phyloP scores from a whole-genome alignment of 495 filamentous ascomycete genomes.

The Aspergillus heteromorphus region DNA sequence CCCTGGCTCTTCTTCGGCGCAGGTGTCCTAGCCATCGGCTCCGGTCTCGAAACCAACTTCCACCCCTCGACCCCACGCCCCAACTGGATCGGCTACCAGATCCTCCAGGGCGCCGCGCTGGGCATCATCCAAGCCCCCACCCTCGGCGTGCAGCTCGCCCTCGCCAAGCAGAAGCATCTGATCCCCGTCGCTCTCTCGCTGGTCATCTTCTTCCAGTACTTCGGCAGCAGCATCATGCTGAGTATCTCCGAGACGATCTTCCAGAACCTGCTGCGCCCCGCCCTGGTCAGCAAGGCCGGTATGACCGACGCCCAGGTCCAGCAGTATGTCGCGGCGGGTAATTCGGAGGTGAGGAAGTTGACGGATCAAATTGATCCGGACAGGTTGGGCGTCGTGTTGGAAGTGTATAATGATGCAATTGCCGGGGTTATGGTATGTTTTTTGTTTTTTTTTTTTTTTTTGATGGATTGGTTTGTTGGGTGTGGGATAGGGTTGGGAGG shows the following conservation, averaged over 20 bases:
- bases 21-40: slow-evolving; percentile 22
- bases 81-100: slow-evolving; percentile 24
- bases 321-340: background rate
- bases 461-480: no score
- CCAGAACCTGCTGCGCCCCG: background rate
- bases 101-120: slow-evolving; percentile 27
- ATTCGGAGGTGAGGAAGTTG: background rate
- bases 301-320: background rate
- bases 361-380: background rate
- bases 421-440: no score
- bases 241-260: background rate
- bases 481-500: no score
- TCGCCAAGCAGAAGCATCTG: background rate
- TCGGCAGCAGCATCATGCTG: background rate
- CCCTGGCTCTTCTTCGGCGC: slow-evolving; percentile 27
- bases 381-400: background rate
- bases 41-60: slow-evolving; percentile 25
- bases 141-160: slow-evolving; percentile 45
- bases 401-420: background rate
- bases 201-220: background rate
- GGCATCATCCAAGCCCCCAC: slow-evolving; percentile 53
- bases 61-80: slow-evolving; percentile 25
- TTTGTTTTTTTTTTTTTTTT: no score
- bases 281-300: background rate
- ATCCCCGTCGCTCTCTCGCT: background rate